A percentile compares a stretch with the other conserved stretches of the same genome.
These are phyloP conservation scores for Suillus subluteus DNA, from an alignment of 768 basidiomycete species.

Conservation along the genomic window DNA sequence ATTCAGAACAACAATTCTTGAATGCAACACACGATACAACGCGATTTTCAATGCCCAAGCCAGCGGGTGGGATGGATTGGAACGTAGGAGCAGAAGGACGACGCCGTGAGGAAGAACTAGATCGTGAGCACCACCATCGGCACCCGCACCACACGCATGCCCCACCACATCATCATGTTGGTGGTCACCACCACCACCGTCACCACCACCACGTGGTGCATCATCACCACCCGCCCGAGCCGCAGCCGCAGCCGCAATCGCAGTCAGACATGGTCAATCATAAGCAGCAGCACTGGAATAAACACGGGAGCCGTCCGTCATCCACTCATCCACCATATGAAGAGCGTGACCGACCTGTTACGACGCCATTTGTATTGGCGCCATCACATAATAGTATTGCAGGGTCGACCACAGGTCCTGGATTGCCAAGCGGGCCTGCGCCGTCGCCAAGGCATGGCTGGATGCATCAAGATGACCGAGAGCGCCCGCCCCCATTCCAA, in stretches of 20 bases:
- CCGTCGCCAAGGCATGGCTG: conserved; percentile 51
- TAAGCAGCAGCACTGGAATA: conserved; percentile 32
- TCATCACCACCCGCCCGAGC: conserved; percentile 50
- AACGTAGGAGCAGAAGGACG: conserved; percentile 37
- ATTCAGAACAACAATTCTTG: conserved; percentile 4
- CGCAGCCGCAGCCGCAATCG: conserved; percentile 27
- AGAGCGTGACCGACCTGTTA: conserved; percentile 54
- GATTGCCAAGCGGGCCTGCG: conserved; percentile 20
- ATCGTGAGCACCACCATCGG: conserved; percentile 38
- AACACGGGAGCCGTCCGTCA: conserved; percentile 41
- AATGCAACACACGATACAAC: conserved; percentile 6
- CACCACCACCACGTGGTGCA: conserved; percentile 49
- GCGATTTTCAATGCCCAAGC: conserved; percentile 28
- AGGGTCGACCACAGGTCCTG: conserved; percentile 21
- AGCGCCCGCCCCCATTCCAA: conserved; percentile 32
- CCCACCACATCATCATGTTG: conserved; percentile 28
- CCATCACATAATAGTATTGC: conserved; percentile 45
- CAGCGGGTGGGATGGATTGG: conserved; percentile 33
- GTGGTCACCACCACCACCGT: conserved; percentile 48
- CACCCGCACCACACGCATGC: conserved; percentile 35
- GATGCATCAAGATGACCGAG: conserved; percentile 30
- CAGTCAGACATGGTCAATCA: conserved; percentile 29
- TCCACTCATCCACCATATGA: conserved; percentile 46
- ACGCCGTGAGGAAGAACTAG: conserved; percentile 39
- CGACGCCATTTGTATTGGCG: conserved; percentile 57